Evolutionary conservation across 2,329 filamentous ascomycete species (phyloP).

Genomic region (Lasiodiplodia hormozganensis): DNA sequence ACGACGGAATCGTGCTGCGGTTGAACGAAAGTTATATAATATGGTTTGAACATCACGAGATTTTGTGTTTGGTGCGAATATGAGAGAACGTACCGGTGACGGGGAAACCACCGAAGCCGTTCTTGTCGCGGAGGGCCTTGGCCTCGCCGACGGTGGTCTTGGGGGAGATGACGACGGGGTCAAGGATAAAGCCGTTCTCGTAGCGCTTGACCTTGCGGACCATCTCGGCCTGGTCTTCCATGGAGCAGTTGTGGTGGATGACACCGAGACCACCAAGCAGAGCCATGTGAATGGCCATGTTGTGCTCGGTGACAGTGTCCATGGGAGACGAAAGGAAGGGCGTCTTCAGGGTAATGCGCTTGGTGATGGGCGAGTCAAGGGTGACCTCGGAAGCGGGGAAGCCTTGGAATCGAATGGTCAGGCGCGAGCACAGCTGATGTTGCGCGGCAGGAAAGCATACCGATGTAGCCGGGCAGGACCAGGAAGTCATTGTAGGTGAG

Average conservation of each 20-base stretch:
- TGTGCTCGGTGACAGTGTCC: conserved; percentile 99
- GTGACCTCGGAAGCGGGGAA: conserved; percentile 89
- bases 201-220: conserved; percentile 98
- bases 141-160: conserved; percentile 90
- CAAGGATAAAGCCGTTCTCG: conserved; percentile 98
- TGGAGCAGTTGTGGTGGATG: conserved; percentile 99
- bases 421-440: not conserved
- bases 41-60: conserved; percentile 77
- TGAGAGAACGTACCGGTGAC: conserved; percentile 81
- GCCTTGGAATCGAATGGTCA: conserved; percentile 55
- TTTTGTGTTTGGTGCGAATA: conserved; percentile 32
- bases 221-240: conserved; percentile 97
- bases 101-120: conserved; percentile 98
- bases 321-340: conserved; percentile 98
- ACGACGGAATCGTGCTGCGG: conserved; percentile 85
- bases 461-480: conserved; percentile 95
- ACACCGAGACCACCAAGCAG: conserved; percentile 88
- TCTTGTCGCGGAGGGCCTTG: conserved; percentile 92
- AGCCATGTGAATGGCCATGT: conserved; percentile 98
- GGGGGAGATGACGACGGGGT: conserved; percentile 89
- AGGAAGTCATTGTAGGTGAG: conserved; percentile 99
- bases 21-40: conserved; percentile 99
- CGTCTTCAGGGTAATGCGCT: conserved; percentile 94
- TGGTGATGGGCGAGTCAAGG: conserved; percentile 91
- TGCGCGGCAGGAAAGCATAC: conserved; percentile 48